Evolutionary conservation across 208 protist species (phyloP).

Genomic region (Novymonas esmeraldas): DNA sequence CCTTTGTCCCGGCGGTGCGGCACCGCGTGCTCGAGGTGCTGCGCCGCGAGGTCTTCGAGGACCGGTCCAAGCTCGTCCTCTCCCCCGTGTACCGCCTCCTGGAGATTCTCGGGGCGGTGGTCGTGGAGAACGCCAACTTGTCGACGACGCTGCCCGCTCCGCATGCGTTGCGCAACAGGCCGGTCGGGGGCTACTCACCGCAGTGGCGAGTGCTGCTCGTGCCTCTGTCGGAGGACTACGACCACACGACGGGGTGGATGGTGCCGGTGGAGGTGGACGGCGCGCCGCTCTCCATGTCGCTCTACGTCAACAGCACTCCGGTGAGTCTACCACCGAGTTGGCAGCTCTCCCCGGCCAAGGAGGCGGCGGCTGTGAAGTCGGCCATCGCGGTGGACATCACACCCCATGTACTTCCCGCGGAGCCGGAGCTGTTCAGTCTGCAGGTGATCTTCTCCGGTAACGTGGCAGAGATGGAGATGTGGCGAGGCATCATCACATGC

Average conservation of each 20-base stretch:
- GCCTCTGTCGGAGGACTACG: conserved; percentile 56
- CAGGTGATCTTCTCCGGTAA: conserved; percentile 55
- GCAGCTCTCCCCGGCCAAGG: conserved; percentile 62
- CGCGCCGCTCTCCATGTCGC: conserved; percentile 47
- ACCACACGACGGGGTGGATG: conserved; percentile 77
- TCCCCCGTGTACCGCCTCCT: conserved; percentile 71
- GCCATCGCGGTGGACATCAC: conserved; percentile 71
- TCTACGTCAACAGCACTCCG: conserved; percentile 60
- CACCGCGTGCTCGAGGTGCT: conserved; percentile 58
- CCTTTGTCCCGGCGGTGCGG: conserved; percentile 47
- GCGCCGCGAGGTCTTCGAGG: conserved; percentile 75
- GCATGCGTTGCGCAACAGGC: conserved; percentile 37
- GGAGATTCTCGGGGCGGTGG: conserved; percentile 77
- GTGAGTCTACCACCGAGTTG: conserved; percentile 58
- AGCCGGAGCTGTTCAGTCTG: conserved; percentile 53
- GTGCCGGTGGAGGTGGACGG: conserved; percentile 59
- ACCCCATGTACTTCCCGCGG: conserved; percentile 24
- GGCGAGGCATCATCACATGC: conserved; percentile 70
- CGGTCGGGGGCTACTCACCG: conserved; percentile 43
- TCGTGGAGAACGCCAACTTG: conserved; percentile 56
- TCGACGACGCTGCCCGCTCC: conserved; percentile 65
- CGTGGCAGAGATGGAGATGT: conserved; percentile 58
- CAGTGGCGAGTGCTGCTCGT: conserved; percentile 72
- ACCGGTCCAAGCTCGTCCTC: conserved; percentile 49
- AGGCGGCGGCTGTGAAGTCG: conserved; percentile 60